A percentile compares a stretch with the other conserved stretches of the same genome.
These are phyloP conservation scores for Casuarina glauca DNA, from an alignment of 306 rosid species.

Conservation along the genomic window DNA sequence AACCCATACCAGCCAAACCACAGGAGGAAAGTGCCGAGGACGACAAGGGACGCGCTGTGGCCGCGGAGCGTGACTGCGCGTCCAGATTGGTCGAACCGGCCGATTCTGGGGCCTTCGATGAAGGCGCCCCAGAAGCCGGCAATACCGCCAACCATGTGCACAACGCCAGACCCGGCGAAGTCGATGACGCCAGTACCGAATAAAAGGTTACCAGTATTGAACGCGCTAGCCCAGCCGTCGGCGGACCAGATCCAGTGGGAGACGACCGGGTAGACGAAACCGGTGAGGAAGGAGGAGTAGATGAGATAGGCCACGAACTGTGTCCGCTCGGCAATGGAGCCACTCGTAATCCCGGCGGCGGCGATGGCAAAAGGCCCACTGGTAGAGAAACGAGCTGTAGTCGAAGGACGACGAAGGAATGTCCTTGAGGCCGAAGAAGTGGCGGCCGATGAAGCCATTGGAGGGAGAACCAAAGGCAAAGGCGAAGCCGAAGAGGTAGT, in stretches of 20 bases:
- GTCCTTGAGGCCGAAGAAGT: slow-evolving; percentile 62
- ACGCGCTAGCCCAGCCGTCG: slow-evolving; percentile 80
- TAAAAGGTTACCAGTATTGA: slow-evolving; percentile 23
- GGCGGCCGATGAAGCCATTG: slow-evolving; percentile 81
- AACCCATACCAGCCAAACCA: slow-evolving; percentile 99
- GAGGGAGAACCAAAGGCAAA: slow-evolving; percentile 82
- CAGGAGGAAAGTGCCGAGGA: slow-evolving; percentile 75
- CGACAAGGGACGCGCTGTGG: slow-evolving; percentile 74
- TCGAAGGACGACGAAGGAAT: slow-evolving; percentile 39
- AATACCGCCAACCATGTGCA: slow-evolving; percentile 85
- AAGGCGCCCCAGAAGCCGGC: slow-evolving; percentile 89
- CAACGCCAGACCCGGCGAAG: slow-evolving; percentile 93
- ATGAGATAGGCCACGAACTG: slow-evolving; percentile 85
- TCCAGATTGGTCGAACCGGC: slow-evolving; percentile 68
- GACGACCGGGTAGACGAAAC: slow-evolving; percentile 85
- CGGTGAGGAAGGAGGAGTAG: slow-evolving; percentile 82
- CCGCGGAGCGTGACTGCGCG: slow-evolving; percentile 54
- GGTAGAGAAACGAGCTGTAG: slow-evolving; percentile 71
- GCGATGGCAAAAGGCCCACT: slow-evolving; percentile 98
- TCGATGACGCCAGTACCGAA: slow-evolving; percentile 77
- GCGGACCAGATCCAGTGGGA: slow-evolving; percentile 91
- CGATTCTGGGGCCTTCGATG: slow-evolving; percentile 86
- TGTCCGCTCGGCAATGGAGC: slow-evolving; percentile 87
- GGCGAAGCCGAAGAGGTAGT: slow-evolving; percentile 93
- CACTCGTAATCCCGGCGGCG: slow-evolving; percentile 91